phyloP scores from a whole-genome alignment of 768 basidiomycete species.

The Coprinellus micaceus region DNA sequence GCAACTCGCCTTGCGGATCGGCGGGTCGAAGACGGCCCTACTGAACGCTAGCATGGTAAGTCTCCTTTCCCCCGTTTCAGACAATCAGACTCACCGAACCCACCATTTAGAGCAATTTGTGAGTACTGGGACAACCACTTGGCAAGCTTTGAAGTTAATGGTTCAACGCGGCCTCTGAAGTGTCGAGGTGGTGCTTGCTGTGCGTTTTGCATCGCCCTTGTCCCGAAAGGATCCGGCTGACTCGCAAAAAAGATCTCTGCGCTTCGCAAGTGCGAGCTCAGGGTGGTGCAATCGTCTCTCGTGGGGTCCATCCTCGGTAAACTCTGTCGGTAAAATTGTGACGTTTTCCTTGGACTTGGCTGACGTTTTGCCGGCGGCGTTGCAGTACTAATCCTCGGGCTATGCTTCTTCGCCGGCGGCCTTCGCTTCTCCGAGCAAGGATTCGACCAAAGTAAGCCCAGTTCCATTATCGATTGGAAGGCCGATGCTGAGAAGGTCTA shows the following conservation, averaged over 20 bases:
- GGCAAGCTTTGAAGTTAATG: no score
- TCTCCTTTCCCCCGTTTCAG: not conserved
- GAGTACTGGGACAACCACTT: constrained; percentile 29
- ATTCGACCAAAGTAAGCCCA: constrained; percentile 60
- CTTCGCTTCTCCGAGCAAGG: constrained; percentile 74
- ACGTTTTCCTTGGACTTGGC: not conserved
- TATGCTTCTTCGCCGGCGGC: constrained; percentile 84
- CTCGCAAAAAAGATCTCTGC: constrained; percentile 60
- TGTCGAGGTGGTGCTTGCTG: constrained; percentile 68
- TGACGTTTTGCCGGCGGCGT: constrained; percentile 4
- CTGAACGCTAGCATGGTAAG: constrained; percentile 78
- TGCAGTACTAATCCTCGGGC: constrained; percentile 76
- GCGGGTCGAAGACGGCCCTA: constrained; percentile 72
- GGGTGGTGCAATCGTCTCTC: constrained; percentile 77
- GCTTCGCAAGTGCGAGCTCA: constrained; percentile 74
- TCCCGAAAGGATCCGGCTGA: not conserved
- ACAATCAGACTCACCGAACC: constrained; percentile 7
- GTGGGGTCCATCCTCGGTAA: constrained; percentile 83
- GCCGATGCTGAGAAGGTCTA: no score
- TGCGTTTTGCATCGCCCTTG: constrained; percentile 34
- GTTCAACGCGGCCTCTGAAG: constrained; percentile 29
- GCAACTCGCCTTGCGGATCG: constrained; percentile 71
- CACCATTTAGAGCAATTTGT: constrained; percentile 59
- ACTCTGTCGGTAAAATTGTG: constrained; percentile 39
- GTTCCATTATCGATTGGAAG: no score